Conservation (phyloP, 495 filamentous ascomycete species). For the Apodospora peruviana region DNA sequence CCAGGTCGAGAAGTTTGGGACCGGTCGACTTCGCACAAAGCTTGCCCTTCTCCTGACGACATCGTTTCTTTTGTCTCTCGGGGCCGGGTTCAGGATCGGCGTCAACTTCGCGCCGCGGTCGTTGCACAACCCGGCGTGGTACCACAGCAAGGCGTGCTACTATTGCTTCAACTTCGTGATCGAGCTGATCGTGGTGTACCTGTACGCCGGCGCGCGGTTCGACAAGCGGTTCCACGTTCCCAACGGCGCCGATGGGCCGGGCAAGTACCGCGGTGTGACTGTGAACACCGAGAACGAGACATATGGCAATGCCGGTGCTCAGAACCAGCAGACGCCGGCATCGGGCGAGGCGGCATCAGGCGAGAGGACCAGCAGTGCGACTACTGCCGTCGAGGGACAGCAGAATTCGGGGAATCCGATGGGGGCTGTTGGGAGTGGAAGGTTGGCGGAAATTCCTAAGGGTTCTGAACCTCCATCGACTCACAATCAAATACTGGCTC, state of each 20-base stretch:
- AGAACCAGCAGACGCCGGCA: background rate
- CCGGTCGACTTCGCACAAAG: constrained; percentile 59
- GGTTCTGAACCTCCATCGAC: no score
- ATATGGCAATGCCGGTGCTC: background rate
- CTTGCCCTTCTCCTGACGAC: constrained; percentile 51
- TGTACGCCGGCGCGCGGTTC: constrained; percentile 58
- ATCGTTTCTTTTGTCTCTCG: constrained; percentile 54
- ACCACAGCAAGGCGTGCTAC: constrained; percentile 63
- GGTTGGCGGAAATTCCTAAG: no score
- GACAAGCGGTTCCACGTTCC: constrained; percentile 71
- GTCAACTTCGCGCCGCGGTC: constrained; percentile 52
- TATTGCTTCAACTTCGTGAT: constrained; percentile 72
- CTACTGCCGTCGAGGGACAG: no score
- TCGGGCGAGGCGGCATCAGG: background rate
- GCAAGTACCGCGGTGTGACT: constrained; percentile 22
- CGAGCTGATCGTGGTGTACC: constrained; percentile 61
- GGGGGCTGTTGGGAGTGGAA: no score
- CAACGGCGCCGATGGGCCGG: constrained; percentile 31
- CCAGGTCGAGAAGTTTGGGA: constrained; percentile 63
- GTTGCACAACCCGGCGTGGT: constrained; percentile 55
- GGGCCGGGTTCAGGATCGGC: constrained; percentile 62
- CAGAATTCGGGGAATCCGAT: no score
- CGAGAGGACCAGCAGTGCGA: background rate
- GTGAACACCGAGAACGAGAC: background rate
- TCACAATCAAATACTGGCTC: no score